These are phyloP conservation scores for Coemansia sp. DNA, from an alignment of 192 early-diverging fungal species.

Conservation along the genomic window DNA sequence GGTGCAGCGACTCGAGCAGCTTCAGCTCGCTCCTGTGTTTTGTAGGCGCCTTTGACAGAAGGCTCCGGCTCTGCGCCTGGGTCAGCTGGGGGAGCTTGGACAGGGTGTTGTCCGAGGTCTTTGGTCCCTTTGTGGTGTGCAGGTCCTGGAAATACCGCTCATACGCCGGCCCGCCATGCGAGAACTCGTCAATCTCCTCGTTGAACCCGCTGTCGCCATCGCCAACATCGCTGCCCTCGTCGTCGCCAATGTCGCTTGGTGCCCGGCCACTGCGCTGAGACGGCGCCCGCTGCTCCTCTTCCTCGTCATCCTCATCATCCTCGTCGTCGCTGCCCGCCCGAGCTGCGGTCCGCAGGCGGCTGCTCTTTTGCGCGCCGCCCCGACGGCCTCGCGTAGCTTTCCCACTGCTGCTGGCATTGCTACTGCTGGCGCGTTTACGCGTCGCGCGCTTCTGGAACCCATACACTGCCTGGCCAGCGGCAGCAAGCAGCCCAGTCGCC, in stretches of 20 bases:
- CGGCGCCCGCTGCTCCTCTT: conserved; percentile 1
- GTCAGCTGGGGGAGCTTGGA: conserved; percentile 72
- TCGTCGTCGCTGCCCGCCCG: not conserved
- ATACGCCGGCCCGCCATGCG: conserved; percentile 41
- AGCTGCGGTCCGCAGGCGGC: not conserved
- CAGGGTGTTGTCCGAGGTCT: conserved; percentile 85
- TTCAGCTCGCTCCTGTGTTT: conserved; percentile 61
- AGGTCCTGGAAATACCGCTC: conserved; percentile 78
- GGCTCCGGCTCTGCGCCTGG: conserved; percentile 56
- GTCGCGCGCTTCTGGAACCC: conserved; percentile 29
- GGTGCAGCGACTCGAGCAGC: conserved; percentile 51
- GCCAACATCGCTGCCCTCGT: conserved; percentile 4
- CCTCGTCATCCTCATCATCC: conserved; percentile 14
- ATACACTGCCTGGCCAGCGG: conserved; percentile 31
- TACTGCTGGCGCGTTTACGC: conserved; percentile 23
- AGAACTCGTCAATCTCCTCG: conserved; percentile 14
- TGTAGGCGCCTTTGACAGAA: conserved; percentile 49
- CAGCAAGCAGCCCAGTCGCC: conserved; percentile 2
- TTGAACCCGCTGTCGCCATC: conserved; percentile 1
- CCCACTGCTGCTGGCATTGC: conserved; percentile 4
- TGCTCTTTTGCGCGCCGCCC: not conserved
- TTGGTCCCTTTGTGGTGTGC: conserved; percentile 40
- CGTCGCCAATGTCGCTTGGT: conserved; percentile 3
- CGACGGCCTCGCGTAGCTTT: conserved; percentile 9
- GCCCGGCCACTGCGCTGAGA: not conserved